A percentile compares a stretch with the other conserved stretches of the same genome.
phyloP scores from a whole-genome alignment of 2,329 filamentous ascomycete species.

The Seiridium cupressi region DNA sequence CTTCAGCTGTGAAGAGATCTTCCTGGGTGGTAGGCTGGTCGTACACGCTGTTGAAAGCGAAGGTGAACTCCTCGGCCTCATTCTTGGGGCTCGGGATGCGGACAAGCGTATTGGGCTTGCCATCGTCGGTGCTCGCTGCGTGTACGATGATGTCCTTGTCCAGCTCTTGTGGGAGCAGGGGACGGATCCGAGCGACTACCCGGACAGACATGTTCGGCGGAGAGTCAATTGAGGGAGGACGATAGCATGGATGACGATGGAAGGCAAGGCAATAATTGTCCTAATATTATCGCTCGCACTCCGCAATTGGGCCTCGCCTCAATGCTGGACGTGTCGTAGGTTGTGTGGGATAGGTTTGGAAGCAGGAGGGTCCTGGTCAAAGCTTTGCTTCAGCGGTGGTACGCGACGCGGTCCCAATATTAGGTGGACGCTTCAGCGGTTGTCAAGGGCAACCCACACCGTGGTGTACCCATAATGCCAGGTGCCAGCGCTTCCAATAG shows the following conservation, averaged over 20 bases:
- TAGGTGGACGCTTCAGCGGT: background rate
- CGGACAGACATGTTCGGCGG: conserved; percentile 60
- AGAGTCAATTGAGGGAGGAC: background rate
- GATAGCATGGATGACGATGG: background rate
- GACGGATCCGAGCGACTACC: conserved; percentile 88
- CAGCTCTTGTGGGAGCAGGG: conserved; percentile 79
- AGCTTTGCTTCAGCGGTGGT: background rate
- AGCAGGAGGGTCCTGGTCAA: background rate
- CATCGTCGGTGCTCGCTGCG: conserved; percentile 60
- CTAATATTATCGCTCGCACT: background rate
- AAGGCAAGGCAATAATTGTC: background rate
- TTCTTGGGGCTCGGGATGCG: conserved; percentile 95
- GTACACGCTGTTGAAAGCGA: conserved; percentile 93
- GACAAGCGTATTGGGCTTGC: conserved; percentile 66
- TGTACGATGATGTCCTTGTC: conserved; percentile 85
- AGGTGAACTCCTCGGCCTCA: conserved; percentile 84
- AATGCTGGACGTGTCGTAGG: background rate
- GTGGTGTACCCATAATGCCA: no score
- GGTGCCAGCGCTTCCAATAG: no score
- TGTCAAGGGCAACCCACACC: background rate
- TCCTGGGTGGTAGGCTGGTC: conserved; percentile 79
- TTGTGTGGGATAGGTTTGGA: background rate
- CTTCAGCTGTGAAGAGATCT: conserved; percentile 84
- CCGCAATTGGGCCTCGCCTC: background rate
- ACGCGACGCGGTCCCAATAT: background rate